phyloP scores from a whole-genome alignment of 257 asterid species.

The Rhazya stricta region DNA sequence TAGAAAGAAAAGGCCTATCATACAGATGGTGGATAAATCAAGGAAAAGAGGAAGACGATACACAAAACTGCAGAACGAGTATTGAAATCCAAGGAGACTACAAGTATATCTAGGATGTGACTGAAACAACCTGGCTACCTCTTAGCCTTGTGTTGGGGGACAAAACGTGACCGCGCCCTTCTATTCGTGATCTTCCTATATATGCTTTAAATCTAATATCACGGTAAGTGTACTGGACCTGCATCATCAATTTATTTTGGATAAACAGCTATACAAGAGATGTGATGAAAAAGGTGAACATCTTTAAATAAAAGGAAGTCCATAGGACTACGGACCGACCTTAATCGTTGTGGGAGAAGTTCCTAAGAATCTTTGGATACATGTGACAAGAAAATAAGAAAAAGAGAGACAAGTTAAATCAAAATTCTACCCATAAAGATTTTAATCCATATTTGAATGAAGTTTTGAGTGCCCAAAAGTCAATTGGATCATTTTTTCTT shows the following conservation, averaged over 20 bases:
- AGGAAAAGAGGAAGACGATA: not conserved
- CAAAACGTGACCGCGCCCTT: slow-evolving; percentile 21
- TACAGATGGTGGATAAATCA: not conserved
- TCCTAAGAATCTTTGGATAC: not conserved
- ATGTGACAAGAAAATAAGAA: not conserved
- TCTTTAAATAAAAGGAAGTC: no score
- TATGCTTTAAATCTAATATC: slow-evolving; percentile 11
- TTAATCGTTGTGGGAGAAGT: no score
- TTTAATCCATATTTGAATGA: no score
- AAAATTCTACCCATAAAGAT: no score
- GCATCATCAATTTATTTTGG: no score
- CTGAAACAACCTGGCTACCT: slow-evolving; percentile 17
- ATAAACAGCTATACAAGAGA: no score
- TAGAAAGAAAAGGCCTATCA: no score
- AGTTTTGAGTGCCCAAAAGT: no score
- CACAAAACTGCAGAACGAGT: not conserved
- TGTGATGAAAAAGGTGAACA: no score
- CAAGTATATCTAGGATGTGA: not conserved
- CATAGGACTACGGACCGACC: no score
- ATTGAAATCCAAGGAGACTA: not conserved
- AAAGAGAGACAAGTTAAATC: not conserved
- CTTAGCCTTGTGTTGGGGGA: slow-evolving; percentile 13
- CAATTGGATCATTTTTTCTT: not conserved
- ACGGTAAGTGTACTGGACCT: not conserved
- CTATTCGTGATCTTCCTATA: slow-evolving; percentile 5